Conservation (phyloP, 768 basidiomycete genomes). For the Dacryopinax spathularia region DNA sequence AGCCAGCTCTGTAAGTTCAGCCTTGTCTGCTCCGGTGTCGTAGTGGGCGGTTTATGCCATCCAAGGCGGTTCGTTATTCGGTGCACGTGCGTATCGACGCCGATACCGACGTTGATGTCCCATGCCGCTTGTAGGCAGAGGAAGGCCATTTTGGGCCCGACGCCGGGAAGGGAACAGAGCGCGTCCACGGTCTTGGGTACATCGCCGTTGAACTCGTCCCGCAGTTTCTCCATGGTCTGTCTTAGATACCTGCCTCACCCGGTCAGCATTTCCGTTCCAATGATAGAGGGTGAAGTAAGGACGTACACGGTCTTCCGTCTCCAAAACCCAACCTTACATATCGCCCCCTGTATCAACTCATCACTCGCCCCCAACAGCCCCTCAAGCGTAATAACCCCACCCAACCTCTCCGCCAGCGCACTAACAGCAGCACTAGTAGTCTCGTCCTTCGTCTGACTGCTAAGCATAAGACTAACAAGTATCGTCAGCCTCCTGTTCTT, state of each 20-base stretch:
- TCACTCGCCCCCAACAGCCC: conserved; percentile 51
- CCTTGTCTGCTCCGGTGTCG: conserved; percentile 80
- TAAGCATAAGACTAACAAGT: conserved; percentile 86
- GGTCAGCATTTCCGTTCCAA: neutral
- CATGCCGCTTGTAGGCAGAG: conserved; percentile 70
- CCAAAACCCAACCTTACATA: conserved; percentile 89
- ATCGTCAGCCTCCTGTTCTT: conserved; percentile 73
- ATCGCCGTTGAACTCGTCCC: conserved; percentile 63
- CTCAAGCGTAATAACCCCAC: conserved; percentile 66
- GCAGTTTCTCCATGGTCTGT: conserved; percentile 51
- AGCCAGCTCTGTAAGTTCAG: conserved; percentile 2
- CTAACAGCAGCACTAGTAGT: conserved; percentile 67
- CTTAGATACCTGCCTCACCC: conserved; percentile 50
- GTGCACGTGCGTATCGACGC: conserved; percentile 93
- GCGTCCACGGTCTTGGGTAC: conserved; percentile 82
- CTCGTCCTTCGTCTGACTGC: conserved; percentile 89
- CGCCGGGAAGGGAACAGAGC: conserved; percentile 73
- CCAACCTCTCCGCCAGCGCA: conserved; percentile 57
- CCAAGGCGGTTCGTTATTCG: conserved; percentile 84
- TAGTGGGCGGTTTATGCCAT: conserved; percentile 80
- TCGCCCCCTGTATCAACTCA: conserved; percentile 51
- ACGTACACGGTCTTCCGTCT: conserved; percentile 66
- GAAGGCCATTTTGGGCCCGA: conserved; percentile 96
- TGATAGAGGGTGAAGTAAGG: neutral
- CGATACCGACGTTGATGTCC: conserved; percentile 82